These are phyloP conservation scores for Hibiscus tridactylites DNA, from an alignment of 345 rosid species.

Conservation along the genomic window DNA sequence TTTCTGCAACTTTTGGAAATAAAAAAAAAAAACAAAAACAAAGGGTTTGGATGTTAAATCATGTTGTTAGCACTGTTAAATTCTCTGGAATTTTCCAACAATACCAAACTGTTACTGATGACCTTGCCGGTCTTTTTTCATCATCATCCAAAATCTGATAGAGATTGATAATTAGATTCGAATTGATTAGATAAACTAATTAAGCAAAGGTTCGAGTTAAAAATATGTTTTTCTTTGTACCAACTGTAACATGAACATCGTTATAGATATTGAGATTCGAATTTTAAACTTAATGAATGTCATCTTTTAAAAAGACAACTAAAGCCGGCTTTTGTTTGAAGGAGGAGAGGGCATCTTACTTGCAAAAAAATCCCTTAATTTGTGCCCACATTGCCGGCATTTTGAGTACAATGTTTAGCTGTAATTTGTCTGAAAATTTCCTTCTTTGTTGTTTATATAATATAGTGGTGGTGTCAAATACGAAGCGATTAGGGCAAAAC, in stretches of 20 bases:
- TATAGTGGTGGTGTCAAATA: neutral
- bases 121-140: neutral
- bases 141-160: neutral
- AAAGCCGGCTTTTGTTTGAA: no score
- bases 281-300: no score
- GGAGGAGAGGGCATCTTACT: no score
- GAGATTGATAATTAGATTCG: no score
- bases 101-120: neutral
- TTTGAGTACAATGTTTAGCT: slow-evolving; percentile 20
- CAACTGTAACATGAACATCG: neutral
- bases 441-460: neutral
- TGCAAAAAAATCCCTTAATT: slow-evolving; percentile 5
- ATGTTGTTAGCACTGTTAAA: neutral
- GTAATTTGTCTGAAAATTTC: neutral
- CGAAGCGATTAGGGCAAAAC: slow-evolving; percentile 2
- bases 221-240: neutral
- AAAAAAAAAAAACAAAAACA: no score
- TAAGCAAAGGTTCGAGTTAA: no score
- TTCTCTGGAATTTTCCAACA: neutral
- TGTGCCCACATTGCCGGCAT: slow-evolving; percentile 28
- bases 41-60: neutral
- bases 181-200: no score
- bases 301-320: no score
- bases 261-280: no score
- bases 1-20: no score